Percentiles rank a stretch among this genome's conserved stretches.
phyloP scores from a whole-genome alignment of 768 basidiomycete species.

The Dictyophora rubrovolvata region DNA sequence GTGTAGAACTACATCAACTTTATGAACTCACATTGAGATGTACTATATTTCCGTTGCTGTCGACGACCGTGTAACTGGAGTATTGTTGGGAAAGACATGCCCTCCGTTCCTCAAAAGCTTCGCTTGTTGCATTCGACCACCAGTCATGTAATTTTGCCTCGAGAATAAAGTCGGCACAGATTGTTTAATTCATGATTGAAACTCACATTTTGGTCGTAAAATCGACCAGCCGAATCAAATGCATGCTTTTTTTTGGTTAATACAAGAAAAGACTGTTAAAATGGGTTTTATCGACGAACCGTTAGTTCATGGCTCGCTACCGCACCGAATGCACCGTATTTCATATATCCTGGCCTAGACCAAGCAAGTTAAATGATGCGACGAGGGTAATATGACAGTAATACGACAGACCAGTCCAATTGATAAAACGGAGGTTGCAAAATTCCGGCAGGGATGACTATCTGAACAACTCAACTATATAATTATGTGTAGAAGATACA shows the following conservation, averaged over 20 bases:
- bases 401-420: conserved; percentile 48
- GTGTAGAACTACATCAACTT: background rate
- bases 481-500: background rate
- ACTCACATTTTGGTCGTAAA: conserved; percentile 66
- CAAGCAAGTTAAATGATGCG: conserved; percentile 6
- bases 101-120: conserved; percentile 72
- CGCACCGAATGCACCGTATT: conserved; percentile 87
- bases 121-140: conserved; percentile 86
- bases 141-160: conserved; percentile 78
- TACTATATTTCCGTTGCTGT: conserved; percentile 74
- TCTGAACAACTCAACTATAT: conserved; percentile 30
- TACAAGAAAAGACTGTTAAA: background rate
- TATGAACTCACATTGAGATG: conserved; percentile 63
- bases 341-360: conserved; percentile 74
- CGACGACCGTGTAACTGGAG: conserved; percentile 78
- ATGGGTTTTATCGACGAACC: conserved; percentile 29
- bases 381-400: background rate
- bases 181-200: background rate
- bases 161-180: background rate
- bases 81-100: conserved; percentile 89
- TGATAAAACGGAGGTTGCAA: conserved; percentile 88
- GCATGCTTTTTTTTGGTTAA: conserved; percentile 47
- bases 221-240: conserved; percentile 79
- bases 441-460: conserved; percentile 95
- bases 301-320: conserved; percentile 90